A percentile compares a stretch with the other conserved stretches of the same genome.
These are phyloP conservation scores for Acanthamoeba lenticulata DNA, from an alignment of 208 protist species.

Conservation along the genomic window DNA sequence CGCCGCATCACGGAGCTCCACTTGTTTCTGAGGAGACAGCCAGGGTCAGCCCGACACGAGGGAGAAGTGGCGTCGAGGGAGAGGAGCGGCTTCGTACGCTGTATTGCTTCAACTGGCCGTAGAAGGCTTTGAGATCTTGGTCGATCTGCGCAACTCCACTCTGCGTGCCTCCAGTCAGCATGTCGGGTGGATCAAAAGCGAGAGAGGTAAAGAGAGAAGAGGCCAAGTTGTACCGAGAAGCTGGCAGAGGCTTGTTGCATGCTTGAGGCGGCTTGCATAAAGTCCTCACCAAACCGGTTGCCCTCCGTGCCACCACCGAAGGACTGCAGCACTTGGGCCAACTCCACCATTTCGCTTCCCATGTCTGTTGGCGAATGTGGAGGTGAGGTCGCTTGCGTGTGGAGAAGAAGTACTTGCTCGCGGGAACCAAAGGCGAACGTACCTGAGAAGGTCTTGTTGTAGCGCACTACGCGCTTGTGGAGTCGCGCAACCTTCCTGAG, in stretches of 20 bases:
- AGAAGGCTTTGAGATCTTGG: conserved; percentile 34
- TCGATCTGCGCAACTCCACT: conserved; percentile 1
- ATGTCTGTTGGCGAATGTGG: background rate
- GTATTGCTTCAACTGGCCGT: conserved; percentile 27
- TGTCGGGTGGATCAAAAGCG: too few species aligned
- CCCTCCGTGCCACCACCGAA: background rate
- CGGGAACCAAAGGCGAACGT: background rate
- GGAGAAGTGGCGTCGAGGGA: too few species aligned
- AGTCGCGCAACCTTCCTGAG: background rate
- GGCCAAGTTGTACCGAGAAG: conserved; percentile 25
- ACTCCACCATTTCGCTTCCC: conserved; percentile 13
- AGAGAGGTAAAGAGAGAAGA: background rate
- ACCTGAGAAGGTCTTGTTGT: conserved; percentile 47
- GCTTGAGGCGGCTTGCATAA: conserved; percentile 35
- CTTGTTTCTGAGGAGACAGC: conserved; percentile 58
- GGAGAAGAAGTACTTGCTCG: too few species aligned
- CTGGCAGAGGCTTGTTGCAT: background rate
- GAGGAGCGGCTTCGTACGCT: background rate
- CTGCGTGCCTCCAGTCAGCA: background rate
- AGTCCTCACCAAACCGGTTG: conserved; percentile 44
- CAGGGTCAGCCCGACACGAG: too few species aligned
- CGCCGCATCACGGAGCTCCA: background rate
- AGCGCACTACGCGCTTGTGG: background rate
- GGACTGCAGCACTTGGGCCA: conserved; percentile 7
- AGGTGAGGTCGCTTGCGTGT: too few species aligned